A percentile compares a stretch with the other conserved stretches of the same genome.
Evolutionary conservation across 2,329 filamentous ascomycete genomes (phyloP).

Genomic region (Aspergillus caelatus): DNA sequence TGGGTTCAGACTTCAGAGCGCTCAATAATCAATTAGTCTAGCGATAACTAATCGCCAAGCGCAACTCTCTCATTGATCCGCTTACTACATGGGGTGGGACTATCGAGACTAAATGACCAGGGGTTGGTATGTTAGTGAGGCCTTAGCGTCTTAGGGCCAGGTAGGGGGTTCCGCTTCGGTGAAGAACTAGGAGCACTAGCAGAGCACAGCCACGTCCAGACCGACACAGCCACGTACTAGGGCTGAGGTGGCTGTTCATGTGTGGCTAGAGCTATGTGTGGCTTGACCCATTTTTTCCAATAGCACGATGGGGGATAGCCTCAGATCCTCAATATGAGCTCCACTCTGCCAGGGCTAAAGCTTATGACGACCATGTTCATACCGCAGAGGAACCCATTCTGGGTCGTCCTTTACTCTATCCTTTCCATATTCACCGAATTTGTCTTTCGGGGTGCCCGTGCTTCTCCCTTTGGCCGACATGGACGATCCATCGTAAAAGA

Average conservation of each 20-base stretch:
- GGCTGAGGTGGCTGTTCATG: conserved; percentile 10
- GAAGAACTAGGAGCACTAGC: neutral
- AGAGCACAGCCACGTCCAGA: conserved; percentile 19
- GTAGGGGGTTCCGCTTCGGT: neutral
- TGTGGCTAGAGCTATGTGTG: conserved; percentile 24
- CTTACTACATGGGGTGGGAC: neutral
- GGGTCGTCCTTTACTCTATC: conserved; percentile 8
- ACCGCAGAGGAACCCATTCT: conserved; percentile 15
- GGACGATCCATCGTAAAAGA: conserved; percentile 2
- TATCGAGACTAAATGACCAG: neutral
- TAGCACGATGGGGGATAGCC: conserved; percentile 13
- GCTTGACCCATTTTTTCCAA: conserved; percentile 19
- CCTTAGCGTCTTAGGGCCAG: conserved; percentile 1
- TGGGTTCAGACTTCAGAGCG: conserved; percentile 7
- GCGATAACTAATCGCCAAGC: neutral
- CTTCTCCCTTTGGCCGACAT: conserved; percentile 5
- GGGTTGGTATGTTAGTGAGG: neutral
- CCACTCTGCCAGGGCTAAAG: conserved; percentile 16
- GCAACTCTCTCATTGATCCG: neutral
- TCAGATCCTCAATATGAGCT: conserved; percentile 17
- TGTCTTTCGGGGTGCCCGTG: conserved; percentile 19
- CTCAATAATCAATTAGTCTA: neutral
- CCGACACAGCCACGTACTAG: conserved; percentile 12
- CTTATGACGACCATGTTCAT: conserved; percentile 13
- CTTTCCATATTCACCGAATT: conserved; percentile 13